phyloP scores from a whole-genome alignment of 2,329 filamentous ascomycete species.

The Fusarium liriodendri region DNA sequence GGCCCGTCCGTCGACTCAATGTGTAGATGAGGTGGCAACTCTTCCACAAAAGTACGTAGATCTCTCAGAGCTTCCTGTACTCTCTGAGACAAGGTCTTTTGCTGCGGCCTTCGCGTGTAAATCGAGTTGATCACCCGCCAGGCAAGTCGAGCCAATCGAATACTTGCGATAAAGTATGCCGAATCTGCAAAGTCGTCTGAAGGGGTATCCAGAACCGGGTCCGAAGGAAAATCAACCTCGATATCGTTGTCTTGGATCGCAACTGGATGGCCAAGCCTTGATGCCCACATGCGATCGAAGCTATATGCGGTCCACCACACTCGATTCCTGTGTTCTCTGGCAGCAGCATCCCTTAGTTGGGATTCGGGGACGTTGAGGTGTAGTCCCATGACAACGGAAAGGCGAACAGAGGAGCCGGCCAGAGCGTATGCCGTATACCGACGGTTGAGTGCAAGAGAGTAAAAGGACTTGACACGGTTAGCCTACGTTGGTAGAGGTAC shows the following conservation, averaged over 20 bases:
- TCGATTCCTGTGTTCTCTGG: conserved; percentile 53
- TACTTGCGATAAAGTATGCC: conserved; percentile 48
- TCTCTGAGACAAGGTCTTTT: conserved; percentile 46
- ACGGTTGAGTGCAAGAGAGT: conserved; percentile 57
- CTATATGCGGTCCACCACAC: conserved; percentile 59
- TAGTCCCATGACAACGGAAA: conserved; percentile 57
- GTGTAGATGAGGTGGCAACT: conserved; percentile 46
- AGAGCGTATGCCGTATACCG: conserved; percentile 57
- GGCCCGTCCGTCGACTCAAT: conserved; percentile 41
- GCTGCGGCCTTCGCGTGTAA: conserved; percentile 45
- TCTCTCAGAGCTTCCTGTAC: conserved; percentile 48
- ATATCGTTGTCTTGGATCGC: conserved; percentile 62
- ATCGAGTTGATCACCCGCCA: conserved; percentile 46
- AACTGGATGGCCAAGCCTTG: conserved; percentile 60
- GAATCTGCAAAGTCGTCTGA: conserved; percentile 49
- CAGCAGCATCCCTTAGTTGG: conserved; percentile 52
- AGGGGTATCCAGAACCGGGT: conserved; percentile 41
- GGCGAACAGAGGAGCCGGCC: conserved; percentile 57
- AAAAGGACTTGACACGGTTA: conserved; percentile 51
- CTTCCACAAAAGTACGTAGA: conserved; percentile 46
- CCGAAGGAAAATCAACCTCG: conserved; percentile 55
- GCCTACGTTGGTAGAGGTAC: accelerated
- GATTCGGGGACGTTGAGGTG: conserved; percentile 53
- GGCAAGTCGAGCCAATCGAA: conserved; percentile 52
- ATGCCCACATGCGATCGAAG: conserved; percentile 60